These are phyloP conservation scores for Talaromyces sp. DNA, from an alignment of 2,329 filamentous ascomycete genomes.

Conservation along the genomic window DNA sequence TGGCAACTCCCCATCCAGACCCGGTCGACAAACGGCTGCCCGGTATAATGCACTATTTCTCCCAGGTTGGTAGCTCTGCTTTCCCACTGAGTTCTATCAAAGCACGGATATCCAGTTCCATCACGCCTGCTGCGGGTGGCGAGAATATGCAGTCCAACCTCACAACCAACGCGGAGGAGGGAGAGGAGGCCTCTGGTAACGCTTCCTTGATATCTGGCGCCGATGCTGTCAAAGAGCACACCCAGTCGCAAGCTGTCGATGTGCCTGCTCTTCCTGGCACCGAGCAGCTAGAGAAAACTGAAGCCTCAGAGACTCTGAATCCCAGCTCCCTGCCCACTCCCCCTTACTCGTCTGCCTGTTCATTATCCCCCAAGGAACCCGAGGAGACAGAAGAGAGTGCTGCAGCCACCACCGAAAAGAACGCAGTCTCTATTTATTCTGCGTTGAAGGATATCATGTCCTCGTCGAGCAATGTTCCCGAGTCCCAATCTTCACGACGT, in stretches of 20 bases:
- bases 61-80: conserved; percentile 94
- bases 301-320: conserved; percentile 24
- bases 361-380: conserved; percentile 39
- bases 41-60: conserved; percentile 92
- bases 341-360: conserved; percentile 39
- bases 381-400: conserved; percentile 37
- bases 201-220: conserved; percentile 34
- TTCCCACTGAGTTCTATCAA: conserved; percentile 53
- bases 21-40: conserved; percentile 91
- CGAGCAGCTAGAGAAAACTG: conserved; percentile 19
- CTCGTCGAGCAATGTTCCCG: conserved; percentile 27
- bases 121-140: conserved; percentile 18
- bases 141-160: conserved; percentile 17
- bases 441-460: conserved; percentile 42
- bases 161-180: conserved; percentile 18
- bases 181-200: conserved; percentile 17
- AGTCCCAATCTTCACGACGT: conserved; percentile 32
- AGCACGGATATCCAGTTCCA: conserved; percentile 34
- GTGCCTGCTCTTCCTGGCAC: conserved; percentile 19
- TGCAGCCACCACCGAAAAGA: conserved; percentile 30
- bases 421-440: conserved; percentile 37
- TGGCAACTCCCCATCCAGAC: conserved; percentile 90
- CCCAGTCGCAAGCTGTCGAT: conserved; percentile 26
- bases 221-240: conserved; percentile 38
- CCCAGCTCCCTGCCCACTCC: conserved; percentile 38